Evolutionary conservation across 1,284 basidiomycete species (phyloP), one percentile per base, ranked within the genome.

Genomic region (Chiua sp.): DNA sequence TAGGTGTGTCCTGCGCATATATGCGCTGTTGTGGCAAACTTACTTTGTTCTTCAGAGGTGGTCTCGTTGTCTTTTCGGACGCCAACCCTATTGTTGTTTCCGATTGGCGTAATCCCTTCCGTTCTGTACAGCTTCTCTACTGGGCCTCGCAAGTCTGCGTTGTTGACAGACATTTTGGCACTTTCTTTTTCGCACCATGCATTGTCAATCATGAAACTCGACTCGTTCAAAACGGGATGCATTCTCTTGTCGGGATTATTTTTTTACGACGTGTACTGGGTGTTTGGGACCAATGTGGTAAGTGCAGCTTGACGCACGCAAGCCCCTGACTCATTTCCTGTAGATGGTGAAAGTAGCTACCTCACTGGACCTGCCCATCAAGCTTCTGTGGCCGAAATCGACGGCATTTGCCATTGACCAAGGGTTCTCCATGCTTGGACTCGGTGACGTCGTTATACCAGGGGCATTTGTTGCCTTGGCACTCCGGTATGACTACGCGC

Each of bases 341-440:
- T 63, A 93, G 87, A 96, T 97, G 95, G 90, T 96, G 35, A 89
- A 90, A 65, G 97, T 98, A 1, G 97, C 97, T 2, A 96, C 91
- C 39, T 89, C 85, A 58, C 86, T 98, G 59, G 96, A 98, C 68
- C 88, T 91, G n/a, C 97, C 97, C 16, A 98, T 97, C 78, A 97
- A 97, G 77, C 79, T 97, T 42, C 80, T 96, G 44, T 96, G 92
- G 84, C 90, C 94, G 0, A 94, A 93, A 68, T 88, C 89, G 1
- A 63, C 87, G 59, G 69, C 68, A n/a, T 86, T 90, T 64, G 79
- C 81, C 33, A 75, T 78, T 48, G 77, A 77, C 47, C 76, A 82
- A 52, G 93, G 94, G 13, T 93, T 88, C 74, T 92, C 94, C 44
- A 92, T 98, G 88, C 88, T 99, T 30, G 97, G 97, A 7, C 81